Conservation (phyloP, 805 yeast species). For the Maudiozyma bulderi region DNA sequence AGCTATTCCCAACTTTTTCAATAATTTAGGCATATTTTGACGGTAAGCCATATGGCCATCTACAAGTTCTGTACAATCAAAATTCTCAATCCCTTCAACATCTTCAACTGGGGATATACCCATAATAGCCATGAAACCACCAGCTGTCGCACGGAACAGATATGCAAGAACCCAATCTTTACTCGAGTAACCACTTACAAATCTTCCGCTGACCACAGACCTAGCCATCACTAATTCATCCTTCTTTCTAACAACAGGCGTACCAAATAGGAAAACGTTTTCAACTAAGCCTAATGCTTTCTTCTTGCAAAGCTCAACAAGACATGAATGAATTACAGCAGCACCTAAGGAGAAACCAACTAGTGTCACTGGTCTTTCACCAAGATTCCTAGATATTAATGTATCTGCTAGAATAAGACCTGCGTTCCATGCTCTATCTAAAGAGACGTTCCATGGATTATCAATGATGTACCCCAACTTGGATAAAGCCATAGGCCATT, state of each 20-base stretch:
- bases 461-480: slow-evolving; percentile 83
- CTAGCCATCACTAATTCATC: slow-evolving; percentile 74
- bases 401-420: slow-evolving; percentile 90
- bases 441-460: slow-evolving; percentile 96
- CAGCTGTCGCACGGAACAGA: slow-evolving; percentile 88
- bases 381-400: slow-evolving; percentile 73
- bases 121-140: slow-evolving; percentile 85
- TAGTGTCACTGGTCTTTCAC: slow-evolving; percentile 83
- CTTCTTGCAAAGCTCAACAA: slow-evolving; percentile 71
- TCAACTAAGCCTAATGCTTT: slow-evolving; percentile 86
- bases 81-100: slow-evolving; percentile 63
- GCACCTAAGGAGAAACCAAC: slow-evolving; percentile 94
- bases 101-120: slow-evolving; percentile 73
- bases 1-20: slow-evolving; percentile 63
- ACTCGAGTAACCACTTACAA: slow-evolving; percentile 81
- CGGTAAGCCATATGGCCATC: slow-evolving; percentile 98
- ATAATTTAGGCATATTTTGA: slow-evolving; percentile 77
- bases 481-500: slow-evolving; percentile 83
- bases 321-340: slow-evolving; percentile 81
- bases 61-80: slow-evolving; percentile 77
- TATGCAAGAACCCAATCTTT: slow-evolving; percentile 97
- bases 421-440: slow-evolving; percentile 96
- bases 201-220: slow-evolving; percentile 81
- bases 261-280: slow-evolving; percentile 78
- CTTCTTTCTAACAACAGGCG: slow-evolving; percentile 70